Base-by-base conservation (phyloP, 306 rosid species). In the Malus asiatica region DNA sequence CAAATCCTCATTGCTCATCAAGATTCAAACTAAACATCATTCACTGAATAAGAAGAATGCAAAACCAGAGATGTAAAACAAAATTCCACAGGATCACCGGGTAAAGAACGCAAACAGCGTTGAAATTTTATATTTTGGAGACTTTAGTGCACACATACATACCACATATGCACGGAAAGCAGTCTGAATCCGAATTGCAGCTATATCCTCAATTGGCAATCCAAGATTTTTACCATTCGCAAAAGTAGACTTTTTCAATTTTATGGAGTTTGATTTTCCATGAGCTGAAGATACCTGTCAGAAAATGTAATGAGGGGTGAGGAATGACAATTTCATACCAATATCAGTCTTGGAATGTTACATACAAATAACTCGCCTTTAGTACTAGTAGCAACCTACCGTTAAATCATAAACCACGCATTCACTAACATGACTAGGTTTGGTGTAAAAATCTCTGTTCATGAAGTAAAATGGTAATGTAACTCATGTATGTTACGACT, bases 151-250 rank as follows among this genome's bases (percentile, higher is more conserved):
- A 48, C 55, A 48, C 72, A 23, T 70, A 62, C 84, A 35, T 76
- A 95, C 99, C 86, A 73, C 62, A 79, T 92, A 85, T 58, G 93
- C 99, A 11, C 97, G 97, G 78, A 92, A 90, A 74, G 92, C 93
- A 22, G 96, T 90, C 76, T 95, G 99, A 83, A 95, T 95, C 82
- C 83, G 86, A 76, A 82, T 93, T 70, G 99, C 99, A 60, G 99
- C 96, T 61, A 79, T 68, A 44, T 87, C 87, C 87, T 92, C 96
- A 82, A 85, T 68, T 66, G 90, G 87, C 78, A 84, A 84, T 53
- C 77, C 86, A 76, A 77, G 75, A 69, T 72, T 88, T 66, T 81
- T 85, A 48, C 83, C 90, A 80, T 83, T 87, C 77, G 84, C 64
- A 59, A 76, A 77, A 59, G 40, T 80, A 18, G 30, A 84, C 73